Conservation (phyloP, 169 alveolate genomes). For the Cryptosporidium bovis region DNA sequence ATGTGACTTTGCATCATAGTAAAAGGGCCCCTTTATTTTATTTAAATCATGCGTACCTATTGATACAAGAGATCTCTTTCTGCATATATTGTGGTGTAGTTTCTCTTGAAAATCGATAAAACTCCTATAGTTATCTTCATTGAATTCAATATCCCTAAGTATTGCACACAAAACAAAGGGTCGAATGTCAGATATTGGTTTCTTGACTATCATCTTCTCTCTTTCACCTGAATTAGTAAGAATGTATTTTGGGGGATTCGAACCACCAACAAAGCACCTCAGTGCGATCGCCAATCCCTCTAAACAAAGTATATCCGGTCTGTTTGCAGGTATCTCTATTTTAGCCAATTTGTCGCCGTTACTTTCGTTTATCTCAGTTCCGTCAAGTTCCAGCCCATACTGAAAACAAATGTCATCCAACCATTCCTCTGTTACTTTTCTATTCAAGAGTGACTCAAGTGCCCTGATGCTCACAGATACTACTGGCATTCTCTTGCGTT, state of each 20-base stretch:
- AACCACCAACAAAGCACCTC: constrained; percentile 79
- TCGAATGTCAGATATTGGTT: constrained; percentile 82
- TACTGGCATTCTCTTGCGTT: constrained; percentile 82
- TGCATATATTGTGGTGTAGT: constrained; percentile 96
- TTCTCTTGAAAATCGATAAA: constrained; percentile 97
- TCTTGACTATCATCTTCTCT: constrained; percentile 76
- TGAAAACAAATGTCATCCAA: constrained; percentile 94
- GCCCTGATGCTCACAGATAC: constrained; percentile 83
- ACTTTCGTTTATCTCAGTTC: constrained; percentile 86
- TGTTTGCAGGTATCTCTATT: constrained; percentile 91
- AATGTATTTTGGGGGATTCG: constrained; percentile 75
- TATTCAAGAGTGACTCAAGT: constrained; percentile 79
- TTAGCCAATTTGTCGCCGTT: constrained; percentile 80
- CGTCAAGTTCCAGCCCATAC: constrained; percentile 96
- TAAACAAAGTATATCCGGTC: constrained; percentile 90
- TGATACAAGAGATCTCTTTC: constrained; percentile 87
- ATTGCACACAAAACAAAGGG: constrained; percentile 95
- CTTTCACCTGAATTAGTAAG: constrained; percentile 31
- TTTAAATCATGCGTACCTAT: constrained; percentile 93
- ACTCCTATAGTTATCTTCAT: constrained; percentile 89
- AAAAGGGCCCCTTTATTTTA: constrained; percentile 87
- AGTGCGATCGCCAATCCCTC: constrained; percentile 91
- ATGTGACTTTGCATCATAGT: constrained; percentile 89
- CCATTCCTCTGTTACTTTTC: constrained; percentile 87
- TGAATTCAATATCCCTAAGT: constrained; percentile 91